phyloP scores from a whole-genome alignment of 192 early-diverging fungal genomes.

The Podila verticillata region DNA sequence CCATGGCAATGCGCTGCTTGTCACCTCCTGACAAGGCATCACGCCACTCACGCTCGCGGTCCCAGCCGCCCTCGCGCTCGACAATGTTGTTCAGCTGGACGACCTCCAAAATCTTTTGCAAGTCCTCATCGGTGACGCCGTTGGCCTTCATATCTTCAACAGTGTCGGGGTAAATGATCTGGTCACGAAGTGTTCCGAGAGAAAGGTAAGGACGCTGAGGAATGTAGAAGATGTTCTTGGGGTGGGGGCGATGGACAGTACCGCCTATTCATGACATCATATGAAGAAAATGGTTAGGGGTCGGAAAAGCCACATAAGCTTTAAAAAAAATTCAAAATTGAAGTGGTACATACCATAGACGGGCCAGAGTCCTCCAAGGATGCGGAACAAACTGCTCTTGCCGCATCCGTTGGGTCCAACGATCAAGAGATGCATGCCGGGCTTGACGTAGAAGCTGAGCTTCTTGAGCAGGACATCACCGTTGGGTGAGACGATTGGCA shows the following conservation, averaged over 20 bases:
- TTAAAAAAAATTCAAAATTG: background rate
- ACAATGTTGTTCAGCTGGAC: conserved; percentile 88
- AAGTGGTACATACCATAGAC: conserved; percentile 69
- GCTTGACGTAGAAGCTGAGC: conserved; percentile 87
- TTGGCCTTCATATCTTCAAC: conserved; percentile 78
- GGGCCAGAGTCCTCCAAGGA: conserved; percentile 96
- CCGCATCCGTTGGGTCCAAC: conserved; percentile 96
- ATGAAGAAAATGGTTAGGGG: background rate
- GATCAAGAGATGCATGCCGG: conserved; percentile 92
- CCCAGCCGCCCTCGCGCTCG: conserved; percentile 91
- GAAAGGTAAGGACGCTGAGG: conserved; percentile 98
- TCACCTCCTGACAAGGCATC: conserved; percentile 97
- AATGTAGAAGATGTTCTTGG: conserved; percentile 95
- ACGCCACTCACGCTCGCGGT: conserved; percentile 88
- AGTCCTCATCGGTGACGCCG: conserved; percentile 78
- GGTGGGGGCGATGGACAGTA: conserved; percentile 76
- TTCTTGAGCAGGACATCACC: conserved; percentile 92
- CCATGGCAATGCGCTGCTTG: conserved; percentile 96
- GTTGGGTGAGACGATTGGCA: conserved; percentile 95
- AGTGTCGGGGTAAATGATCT: conserved; percentile 97
- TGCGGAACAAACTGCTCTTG: conserved; percentile 95
- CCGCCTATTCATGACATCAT: conserved; percentile 57
- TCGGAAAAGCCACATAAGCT: background rate
- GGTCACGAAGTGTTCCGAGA: conserved; percentile 93
- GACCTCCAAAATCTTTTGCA: conserved; percentile 81